Evolutionary conservation across 2,329 filamentous ascomycete species (phyloP).

Genomic region (Claviceps fusiformis): DNA sequence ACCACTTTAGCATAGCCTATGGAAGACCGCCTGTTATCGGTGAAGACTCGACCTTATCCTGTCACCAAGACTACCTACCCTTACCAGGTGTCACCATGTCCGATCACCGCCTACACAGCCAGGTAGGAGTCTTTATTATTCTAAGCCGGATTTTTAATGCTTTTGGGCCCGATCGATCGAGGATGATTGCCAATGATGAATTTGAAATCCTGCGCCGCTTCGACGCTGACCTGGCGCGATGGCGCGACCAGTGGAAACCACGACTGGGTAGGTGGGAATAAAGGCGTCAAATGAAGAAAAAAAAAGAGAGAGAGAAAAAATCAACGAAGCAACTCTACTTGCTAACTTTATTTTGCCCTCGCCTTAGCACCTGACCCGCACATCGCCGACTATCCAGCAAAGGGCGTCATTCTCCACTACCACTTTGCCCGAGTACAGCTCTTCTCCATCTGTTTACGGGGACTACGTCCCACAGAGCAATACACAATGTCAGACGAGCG

Average conservation of each 20-base stretch:
- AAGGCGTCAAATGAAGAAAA: too few relatives aligned
- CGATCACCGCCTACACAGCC: conserved; percentile 42
- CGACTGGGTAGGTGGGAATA: conserved; percentile 15
- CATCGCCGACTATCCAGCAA: conserved; percentile 33
- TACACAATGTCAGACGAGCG: conserved; percentile 30
- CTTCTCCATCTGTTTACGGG: conserved; percentile 33
- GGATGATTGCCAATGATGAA: conserved; percentile 17
- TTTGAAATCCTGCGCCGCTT: conserved; percentile 19
- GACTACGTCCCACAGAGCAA: conserved; percentile 16
- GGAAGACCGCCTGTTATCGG: conserved; percentile 43
- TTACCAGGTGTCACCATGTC: conserved; percentile 35
- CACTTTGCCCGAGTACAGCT: conserved; percentile 36
- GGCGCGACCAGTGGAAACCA: conserved; percentile 23
- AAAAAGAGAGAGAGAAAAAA: neutral
- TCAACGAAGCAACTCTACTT: neutral
- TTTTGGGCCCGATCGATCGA: conserved; percentile 41
- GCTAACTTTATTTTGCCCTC: neutral
- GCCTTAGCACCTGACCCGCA: conserved; percentile 27
- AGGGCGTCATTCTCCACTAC: conserved; percentile 34
- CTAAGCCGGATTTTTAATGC: conserved; percentile 43
- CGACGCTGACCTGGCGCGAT: conserved; percentile 20
- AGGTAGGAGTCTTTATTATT: conserved; percentile 47
- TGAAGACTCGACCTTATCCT: conserved; percentile 42
- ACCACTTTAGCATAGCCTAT: conserved; percentile 52
- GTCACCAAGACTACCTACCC: conserved; percentile 40